phyloP scores from a whole-genome alignment of 73 alveolate genomes.

The Blepharisma stoltei region DNA sequence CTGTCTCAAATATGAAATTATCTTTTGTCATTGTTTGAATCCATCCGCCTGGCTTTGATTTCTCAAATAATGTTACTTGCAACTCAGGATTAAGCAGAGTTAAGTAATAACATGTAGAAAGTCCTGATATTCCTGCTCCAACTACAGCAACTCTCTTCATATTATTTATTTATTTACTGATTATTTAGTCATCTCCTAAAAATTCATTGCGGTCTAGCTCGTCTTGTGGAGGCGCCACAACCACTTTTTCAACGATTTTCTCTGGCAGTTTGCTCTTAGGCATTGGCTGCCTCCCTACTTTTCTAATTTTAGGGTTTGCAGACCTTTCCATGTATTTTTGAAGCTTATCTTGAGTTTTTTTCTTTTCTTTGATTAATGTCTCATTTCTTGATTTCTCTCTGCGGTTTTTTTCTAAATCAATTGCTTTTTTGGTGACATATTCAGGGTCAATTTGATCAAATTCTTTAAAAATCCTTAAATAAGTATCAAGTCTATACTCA shows the following conservation, averaged over 20 bases:
- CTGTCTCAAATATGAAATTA: neutral
- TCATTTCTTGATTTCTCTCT: neutral
- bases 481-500: slow-evolving; percentile 7
- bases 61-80: neutral
- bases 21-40: neutral
- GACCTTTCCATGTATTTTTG: slow-evolving; percentile 13
- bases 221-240: slow-evolving; percentile 19
- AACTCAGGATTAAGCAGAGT: neutral
- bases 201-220: slow-evolving; percentile 21
- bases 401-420: neutral
- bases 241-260: neutral
- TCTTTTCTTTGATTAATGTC: neutral
- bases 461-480: neutral
- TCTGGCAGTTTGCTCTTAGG: slow-evolving; percentile 20
- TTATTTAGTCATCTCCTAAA: slow-evolving; percentile 7
- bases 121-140: slow-evolving; percentile 23
- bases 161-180: no score
- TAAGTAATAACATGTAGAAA: neutral
- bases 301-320: slow-evolving; percentile 19
- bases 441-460: neutral
- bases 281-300: slow-evolving; percentile 16
- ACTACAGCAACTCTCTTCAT: slow-evolving; percentile 14
- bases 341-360: neutral
- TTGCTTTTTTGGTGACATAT: neutral
- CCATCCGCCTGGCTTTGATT: neutral